Conservation (phyloP, 192 early-diverging fungal species). For the Kickxella alabastrina region DNA sequence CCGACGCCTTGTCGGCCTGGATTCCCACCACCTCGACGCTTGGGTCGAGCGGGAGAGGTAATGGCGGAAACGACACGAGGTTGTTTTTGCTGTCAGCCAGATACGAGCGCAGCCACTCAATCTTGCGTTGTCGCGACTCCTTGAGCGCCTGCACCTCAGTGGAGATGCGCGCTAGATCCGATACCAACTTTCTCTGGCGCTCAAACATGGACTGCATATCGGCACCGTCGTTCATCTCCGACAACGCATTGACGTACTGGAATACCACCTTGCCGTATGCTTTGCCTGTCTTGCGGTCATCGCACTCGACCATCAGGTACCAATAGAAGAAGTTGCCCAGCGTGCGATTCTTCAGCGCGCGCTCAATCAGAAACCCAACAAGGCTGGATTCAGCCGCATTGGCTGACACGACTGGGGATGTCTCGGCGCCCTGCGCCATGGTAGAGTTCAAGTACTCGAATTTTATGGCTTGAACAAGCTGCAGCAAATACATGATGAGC, state of each 20-base stretch:
- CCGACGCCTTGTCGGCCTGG: slow-evolving; percentile 69
- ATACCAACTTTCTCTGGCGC: slow-evolving; percentile 83
- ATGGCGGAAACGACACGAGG: slow-evolving; percentile 72
- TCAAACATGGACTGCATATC: slow-evolving; percentile 69
- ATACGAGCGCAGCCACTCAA: slow-evolving; percentile 73
- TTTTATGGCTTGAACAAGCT: slow-evolving; percentile 96
- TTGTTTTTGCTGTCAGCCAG: slow-evolving; percentile 84
- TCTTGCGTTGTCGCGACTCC: slow-evolving; percentile 84
- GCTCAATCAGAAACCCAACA: slow-evolving; percentile 85
- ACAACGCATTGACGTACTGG: slow-evolving; percentile 74
- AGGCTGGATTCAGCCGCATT: slow-evolving; percentile 57
- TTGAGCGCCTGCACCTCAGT: slow-evolving; percentile 71
- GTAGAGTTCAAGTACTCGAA: slow-evolving; percentile 74
- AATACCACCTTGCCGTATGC: slow-evolving; percentile 85
- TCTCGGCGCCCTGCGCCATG: slow-evolving; percentile 26
- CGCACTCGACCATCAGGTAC: slow-evolving; percentile 97
- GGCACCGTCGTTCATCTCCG: slow-evolving; percentile 52
- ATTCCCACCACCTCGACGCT: slow-evolving; percentile 84
- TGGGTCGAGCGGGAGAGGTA: slow-evolving; percentile 90
- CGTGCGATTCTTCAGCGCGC: slow-evolving; percentile 75
- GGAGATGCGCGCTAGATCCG: slow-evolving; percentile 66
- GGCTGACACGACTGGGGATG: background rate
- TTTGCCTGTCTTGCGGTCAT: slow-evolving; percentile 76
- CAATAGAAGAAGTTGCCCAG: slow-evolving; percentile 95
- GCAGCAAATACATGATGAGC: slow-evolving; percentile 86